These are phyloP conservation scores for Xylariaceae sp. DNA, from an alignment of 2,329 filamentous ascomycete genomes.

Conservation along the genomic window DNA sequence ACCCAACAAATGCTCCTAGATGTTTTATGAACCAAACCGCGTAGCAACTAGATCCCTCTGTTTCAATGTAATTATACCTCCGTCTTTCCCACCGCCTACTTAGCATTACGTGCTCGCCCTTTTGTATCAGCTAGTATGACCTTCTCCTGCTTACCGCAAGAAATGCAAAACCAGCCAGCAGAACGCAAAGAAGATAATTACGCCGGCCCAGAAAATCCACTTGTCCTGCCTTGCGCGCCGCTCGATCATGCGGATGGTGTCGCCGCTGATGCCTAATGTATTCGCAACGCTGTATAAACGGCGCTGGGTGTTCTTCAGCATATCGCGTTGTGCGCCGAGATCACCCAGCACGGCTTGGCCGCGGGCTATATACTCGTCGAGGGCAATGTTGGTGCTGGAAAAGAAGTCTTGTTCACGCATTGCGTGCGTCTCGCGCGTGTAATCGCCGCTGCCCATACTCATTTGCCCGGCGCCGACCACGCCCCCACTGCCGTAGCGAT, in stretches of 20 bases:
- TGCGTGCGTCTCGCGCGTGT: conserved; percentile 78
- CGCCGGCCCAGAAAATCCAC: conserved; percentile 94
- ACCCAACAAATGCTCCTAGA: conserved; percentile 17
- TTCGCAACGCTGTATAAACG: conserved; percentile 91
- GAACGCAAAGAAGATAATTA: conserved; percentile 85
- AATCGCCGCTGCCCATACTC: conserved; percentile 63
- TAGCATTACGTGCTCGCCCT: too few species aligned
- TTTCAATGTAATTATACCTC: too few species aligned
- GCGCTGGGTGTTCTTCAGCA: conserved; percentile 93
- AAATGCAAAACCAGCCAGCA: conserved; percentile 91
- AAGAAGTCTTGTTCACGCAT: conserved; percentile 91
- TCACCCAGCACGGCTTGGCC: conserved; percentile 90
- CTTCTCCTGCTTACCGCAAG: conserved; percentile 63
- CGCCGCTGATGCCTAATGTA: conserved; percentile 89
- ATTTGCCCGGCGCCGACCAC: conserved; percentile 44
- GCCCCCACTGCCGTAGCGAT: conserved; percentile 47
- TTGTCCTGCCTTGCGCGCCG: conserved; percentile 91
- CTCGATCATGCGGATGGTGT: conserved; percentile 97
- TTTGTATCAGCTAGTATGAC: too few species aligned
- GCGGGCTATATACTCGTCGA: conserved; percentile 93
- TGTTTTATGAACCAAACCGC: conserved; percentile 8
- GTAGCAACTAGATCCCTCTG: too few species aligned
- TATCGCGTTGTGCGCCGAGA: conserved; percentile 86
- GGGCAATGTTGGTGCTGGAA: conserved; percentile 75
- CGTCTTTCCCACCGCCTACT: too few species aligned